These are phyloP conservation scores for Penicillium hesseltinei DNA, from an alignment of 2,329 filamentous ascomycete genomes.

Conservation along the genomic window DNA sequence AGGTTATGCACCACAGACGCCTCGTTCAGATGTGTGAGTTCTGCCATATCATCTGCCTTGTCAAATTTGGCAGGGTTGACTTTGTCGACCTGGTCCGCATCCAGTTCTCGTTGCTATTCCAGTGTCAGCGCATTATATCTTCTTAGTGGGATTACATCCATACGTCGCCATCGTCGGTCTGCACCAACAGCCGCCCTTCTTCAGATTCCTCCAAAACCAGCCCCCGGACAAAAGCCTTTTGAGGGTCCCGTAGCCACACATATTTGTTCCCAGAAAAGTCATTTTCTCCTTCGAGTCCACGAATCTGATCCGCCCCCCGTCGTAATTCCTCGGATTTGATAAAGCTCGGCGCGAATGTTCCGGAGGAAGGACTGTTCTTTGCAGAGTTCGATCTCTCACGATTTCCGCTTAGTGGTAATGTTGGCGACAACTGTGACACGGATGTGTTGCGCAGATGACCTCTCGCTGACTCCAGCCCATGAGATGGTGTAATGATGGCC, in stretches of 20 bases:
- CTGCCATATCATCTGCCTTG: conserved; percentile 98
- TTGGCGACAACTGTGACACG: conserved; percentile 55
- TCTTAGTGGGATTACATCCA: conserved; percentile 35
- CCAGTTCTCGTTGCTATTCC: conserved; percentile 76
- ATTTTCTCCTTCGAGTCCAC: conserved; percentile 90
- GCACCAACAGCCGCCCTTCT: conserved; percentile 70
- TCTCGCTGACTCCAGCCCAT: conserved; percentile 41
- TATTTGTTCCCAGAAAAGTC: conserved; percentile 99
- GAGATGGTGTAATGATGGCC: conserved; percentile 64
- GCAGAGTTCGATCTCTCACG: conserved; percentile 62
- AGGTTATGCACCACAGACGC: conserved; percentile 97
- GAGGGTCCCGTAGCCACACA: conserved; percentile 89
- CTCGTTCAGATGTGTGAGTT: conserved; percentile 96
- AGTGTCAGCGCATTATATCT: conserved; percentile 21
- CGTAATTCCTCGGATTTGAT: conserved; percentile 83
- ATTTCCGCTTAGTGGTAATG: conserved; percentile 39
- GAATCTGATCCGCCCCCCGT: conserved; percentile 54
- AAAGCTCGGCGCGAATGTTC: conserved; percentile 93
- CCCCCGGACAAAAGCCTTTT: conserved; percentile 85
- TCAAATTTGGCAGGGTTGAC: conserved; percentile 99
- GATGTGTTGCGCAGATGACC: conserved; percentile 70
- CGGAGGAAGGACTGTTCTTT: conserved; percentile 62
- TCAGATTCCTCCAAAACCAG: conserved; percentile 82
- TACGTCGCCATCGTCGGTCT: conserved; percentile 90
- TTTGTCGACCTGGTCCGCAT: conserved; percentile 87